phyloP scores from a whole-genome alignment of 2,329 filamentous ascomycete genomes.

The Penicillium sclerotiorum region DNA sequence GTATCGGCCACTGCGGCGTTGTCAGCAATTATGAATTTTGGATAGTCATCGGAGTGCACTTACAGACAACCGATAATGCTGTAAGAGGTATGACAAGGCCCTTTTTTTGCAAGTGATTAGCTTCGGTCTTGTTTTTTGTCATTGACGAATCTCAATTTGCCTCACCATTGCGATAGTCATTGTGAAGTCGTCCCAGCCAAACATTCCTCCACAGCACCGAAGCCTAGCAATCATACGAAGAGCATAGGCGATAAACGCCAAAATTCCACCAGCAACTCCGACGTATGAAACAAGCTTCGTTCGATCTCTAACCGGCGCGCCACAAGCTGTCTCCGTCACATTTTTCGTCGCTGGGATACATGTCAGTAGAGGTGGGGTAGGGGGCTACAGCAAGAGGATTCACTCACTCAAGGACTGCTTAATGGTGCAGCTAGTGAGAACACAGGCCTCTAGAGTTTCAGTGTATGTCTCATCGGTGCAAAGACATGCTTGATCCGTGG shows the following conservation, averaged over 20 bases:
- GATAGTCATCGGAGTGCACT: background rate
- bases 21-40: background rate
- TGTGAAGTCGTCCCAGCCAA: conserved; percentile 46
- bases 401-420: conserved; percentile 40
- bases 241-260: conserved; percentile 38
- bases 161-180: conserved; percentile 38
- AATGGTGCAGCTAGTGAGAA: conserved; percentile 39
- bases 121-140: too few relatives aligned
- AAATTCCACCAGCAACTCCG: conserved; percentile 37
- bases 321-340: conserved; percentile 42
- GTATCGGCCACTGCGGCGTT: conserved; percentile 38
- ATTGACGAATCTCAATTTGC: too few relatives aligned
- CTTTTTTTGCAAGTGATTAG: conserved; percentile 8
- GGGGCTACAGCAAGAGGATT: background rate
- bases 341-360: conserved; percentile 43
- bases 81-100: conserved; percentile 26
- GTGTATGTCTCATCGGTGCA: conserved; percentile 41
- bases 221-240: conserved; percentile 43
- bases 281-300: conserved; percentile 33
- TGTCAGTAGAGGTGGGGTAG: conserved; percentile 10
- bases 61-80: conserved; percentile 30
- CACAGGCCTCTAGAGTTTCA: conserved; percentile 36
- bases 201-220: conserved; percentile 35
- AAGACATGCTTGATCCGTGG: conserved; percentile 44
- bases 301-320: conserved; percentile 41